phyloP scores from a whole-genome alignment of 768 basidiomycete species.

The Suillus tomentosus region DNA sequence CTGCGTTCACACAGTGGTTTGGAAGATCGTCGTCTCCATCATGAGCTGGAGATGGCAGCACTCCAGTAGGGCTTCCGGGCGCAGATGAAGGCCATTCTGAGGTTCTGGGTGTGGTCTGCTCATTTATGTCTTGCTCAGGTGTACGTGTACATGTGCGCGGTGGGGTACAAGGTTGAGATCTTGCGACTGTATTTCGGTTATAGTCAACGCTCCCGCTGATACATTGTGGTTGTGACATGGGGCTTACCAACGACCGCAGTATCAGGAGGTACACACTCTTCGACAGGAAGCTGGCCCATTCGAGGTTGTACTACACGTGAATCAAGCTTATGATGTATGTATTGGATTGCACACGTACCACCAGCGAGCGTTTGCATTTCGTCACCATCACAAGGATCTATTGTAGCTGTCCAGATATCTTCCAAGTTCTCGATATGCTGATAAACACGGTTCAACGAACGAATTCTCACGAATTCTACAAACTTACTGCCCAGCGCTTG shows the following conservation, averaged over 20 bases:
- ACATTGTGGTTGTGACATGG: not conserved
- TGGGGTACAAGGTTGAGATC: conserved; percentile 5
- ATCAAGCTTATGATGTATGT: not conserved
- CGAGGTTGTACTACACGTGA: not conserved
- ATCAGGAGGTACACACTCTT: conserved; percentile 9
- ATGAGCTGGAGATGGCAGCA: not conserved
- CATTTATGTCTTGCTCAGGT: conserved; percentile 12
- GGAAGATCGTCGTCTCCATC: conserved; percentile 10
- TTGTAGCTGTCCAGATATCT: too few species aligned
- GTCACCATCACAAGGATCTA: not conserved
- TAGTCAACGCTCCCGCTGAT: not conserved
- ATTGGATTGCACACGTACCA: not conserved
- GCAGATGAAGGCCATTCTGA: conserved; percentile 33
- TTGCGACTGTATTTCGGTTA: not conserved
- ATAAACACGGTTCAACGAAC: not conserved
- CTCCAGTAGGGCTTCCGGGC: conserved; percentile 21
- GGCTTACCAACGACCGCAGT: not conserved
- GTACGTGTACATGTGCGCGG: conserved; percentile 17
- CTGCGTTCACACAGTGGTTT: conserved; percentile 9
- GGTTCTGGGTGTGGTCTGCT: conserved; percentile 26
- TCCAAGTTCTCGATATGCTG: not conserved
- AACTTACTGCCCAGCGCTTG: not conserved
- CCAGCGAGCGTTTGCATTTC: not conserved
- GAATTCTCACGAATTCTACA: not conserved
- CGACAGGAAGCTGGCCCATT: not conserved